Conservation (phyloP, 805 yeast species). For the Saccharomyces cerevisiae region DNA sequence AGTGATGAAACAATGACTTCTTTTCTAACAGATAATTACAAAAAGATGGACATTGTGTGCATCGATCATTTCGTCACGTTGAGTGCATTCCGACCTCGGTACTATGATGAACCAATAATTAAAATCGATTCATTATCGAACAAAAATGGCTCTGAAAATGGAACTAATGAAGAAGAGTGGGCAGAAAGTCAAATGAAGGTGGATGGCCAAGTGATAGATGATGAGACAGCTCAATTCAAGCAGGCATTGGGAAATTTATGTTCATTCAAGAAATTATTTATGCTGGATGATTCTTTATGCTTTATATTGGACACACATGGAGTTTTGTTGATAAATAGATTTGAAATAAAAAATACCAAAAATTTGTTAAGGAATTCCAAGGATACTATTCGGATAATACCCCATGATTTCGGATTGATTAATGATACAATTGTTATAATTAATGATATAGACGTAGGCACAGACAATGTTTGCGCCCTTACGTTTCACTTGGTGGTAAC, state of each 20-base stretch:
- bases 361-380: conserved; percentile 4
- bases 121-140: conserved; percentile 12
- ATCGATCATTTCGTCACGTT: conserved; percentile 16
- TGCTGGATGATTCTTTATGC: conserved; percentile 16
- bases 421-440: conserved; percentile 17
- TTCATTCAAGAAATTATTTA: conserved; percentile 20
- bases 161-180: not conserved
- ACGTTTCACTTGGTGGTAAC: conserved; percentile 14
- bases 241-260: conserved; percentile 8
- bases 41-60: conserved; percentile 18
- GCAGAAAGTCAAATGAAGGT: not conserved
- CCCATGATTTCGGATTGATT: conserved; percentile 18
- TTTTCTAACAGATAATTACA: conserved; percentile 21
- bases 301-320: conserved; percentile 20
- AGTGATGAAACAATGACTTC: conserved; percentile 12
- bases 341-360: conserved; percentile 6
- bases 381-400: conserved; percentile 12
- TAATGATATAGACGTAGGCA: conserved; percentile 5
- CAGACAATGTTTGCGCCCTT: conserved; percentile 1
- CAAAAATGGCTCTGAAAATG: not conserved
- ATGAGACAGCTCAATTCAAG: not conserved
- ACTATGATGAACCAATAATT: conserved; percentile 13
- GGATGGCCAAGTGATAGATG: not conserved
- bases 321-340: conserved; percentile 16
- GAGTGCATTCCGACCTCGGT: conserved; percentile 19